A percentile compares a stretch with the other conserved stretches of the same genome.
phyloP scores from a whole-genome alignment of 306 rosid genomes.

The Sechiopsis laciniata region DNA sequence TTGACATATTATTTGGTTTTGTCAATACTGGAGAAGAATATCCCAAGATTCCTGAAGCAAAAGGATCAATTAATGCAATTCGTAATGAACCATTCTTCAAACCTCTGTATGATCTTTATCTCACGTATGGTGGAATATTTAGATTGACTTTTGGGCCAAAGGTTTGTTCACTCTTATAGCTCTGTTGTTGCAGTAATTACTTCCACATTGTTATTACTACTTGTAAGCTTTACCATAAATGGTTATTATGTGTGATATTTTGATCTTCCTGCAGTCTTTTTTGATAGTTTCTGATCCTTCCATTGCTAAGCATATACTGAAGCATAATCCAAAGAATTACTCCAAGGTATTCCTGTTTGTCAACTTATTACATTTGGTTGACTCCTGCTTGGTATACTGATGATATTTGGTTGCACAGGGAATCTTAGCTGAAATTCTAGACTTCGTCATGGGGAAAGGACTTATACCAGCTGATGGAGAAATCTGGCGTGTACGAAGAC shows the following conservation, averaged over 20 bases:
- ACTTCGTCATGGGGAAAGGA: slow-evolving; percentile 96
- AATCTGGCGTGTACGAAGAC: slow-evolving; percentile 83
- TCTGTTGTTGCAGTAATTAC: background rate
- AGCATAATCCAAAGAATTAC: slow-evolving; percentile 82
- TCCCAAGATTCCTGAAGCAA: slow-evolving; percentile 78
- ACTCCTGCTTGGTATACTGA: background rate
- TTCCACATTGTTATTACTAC: background rate
- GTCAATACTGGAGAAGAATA: slow-evolving; percentile 30
- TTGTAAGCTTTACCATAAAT: background rate
- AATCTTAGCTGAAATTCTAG: slow-evolving; percentile 90
- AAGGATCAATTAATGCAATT: slow-evolving; percentile 58
- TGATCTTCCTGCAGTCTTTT: slow-evolving; percentile 63
- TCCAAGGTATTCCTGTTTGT: slow-evolving; percentile 59
- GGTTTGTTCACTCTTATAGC: slow-evolving; percentile 44
- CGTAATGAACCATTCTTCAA: slow-evolving; percentile 80
- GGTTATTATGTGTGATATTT: background rate
- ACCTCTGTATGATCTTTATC: slow-evolving; percentile 81
- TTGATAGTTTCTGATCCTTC: slow-evolving; percentile 91
- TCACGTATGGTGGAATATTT: slow-evolving; percentile 85
- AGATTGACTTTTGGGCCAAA: slow-evolving; percentile 90
- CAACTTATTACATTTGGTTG: slow-evolving; percentile 13
- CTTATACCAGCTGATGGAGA: slow-evolving; percentile 99
- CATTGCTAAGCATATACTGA: slow-evolving; percentile 79
- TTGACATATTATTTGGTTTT: slow-evolving; percentile 52
- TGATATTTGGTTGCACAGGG: slow-evolving; percentile 53